These are phyloP conservation scores for Dillenia turbinata DNA, from an alignment of 164 flowering plant genomes.

Conservation along the genomic window DNA sequence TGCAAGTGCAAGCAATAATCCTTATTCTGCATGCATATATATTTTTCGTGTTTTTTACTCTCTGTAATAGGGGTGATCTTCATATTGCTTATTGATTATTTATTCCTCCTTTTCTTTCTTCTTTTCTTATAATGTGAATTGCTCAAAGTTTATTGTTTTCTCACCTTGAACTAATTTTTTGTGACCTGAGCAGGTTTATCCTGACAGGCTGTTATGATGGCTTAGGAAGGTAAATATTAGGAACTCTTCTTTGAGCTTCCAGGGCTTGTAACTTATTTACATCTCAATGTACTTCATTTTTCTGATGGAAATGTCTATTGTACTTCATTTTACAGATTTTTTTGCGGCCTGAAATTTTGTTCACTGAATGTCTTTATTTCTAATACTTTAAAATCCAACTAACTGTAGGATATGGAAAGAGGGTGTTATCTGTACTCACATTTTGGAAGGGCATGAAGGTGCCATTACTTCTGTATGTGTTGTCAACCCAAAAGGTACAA, in stretches of 20 bases:
- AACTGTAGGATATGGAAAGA: slow-evolving; percentile 71
- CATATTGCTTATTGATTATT: too few relatives aligned
- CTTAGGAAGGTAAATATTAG: slow-evolving; percentile 65
- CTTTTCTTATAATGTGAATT: too few relatives aligned
- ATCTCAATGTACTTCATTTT: neutral
- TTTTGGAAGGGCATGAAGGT: slow-evolving; percentile 74
- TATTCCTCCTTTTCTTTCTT: too few relatives aligned
- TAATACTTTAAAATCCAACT: neutral
- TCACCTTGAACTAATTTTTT: neutral
- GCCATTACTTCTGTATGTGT: slow-evolving; percentile 67
- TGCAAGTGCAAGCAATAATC: too few relatives aligned
- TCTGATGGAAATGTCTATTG: neutral
- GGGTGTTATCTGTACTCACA: slow-evolving; percentile 68
- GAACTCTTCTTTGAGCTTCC: neutral
- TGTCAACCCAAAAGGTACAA: slow-evolving; percentile 54
- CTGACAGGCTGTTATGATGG: slow-evolving; percentile 92
- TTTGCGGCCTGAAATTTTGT: too few relatives aligned
- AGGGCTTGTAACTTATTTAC: neutral
- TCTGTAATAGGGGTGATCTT: too few relatives aligned
- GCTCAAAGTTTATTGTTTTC: too few relatives aligned
- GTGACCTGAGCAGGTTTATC: slow-evolving; percentile 55
- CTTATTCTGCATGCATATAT: too few relatives aligned
- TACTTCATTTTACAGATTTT: neutral
- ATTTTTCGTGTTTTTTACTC: too few relatives aligned
- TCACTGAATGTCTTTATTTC: neutral